Percentiles rank a stretch among this genome's conserved stretches.
Conservation (phyloP, 2,329 filamentous ascomycete species). For the Colletotrichum sansevieriae region DNA sequence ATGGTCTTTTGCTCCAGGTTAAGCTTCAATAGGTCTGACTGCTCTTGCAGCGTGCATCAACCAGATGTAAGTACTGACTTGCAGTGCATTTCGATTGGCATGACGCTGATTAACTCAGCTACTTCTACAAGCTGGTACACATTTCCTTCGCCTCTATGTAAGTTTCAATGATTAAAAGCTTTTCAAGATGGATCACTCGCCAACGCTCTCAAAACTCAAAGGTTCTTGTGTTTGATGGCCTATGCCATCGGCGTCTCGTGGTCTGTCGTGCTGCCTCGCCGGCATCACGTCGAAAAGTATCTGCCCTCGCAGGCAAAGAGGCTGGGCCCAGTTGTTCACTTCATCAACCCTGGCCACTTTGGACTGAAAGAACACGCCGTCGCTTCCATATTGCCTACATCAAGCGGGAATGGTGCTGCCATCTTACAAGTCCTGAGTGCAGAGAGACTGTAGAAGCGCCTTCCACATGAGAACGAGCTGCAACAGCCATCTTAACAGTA, state of each 20-base stretch:
- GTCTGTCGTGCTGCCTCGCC: slow-evolving; percentile 37
- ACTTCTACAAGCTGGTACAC: slow-evolving; percentile 40
- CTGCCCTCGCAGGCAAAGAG: slow-evolving; percentile 37
- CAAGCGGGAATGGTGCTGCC: slow-evolving; percentile 36
- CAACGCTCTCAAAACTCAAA: no score
- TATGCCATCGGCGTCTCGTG: slow-evolving; percentile 40
- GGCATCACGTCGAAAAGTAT: slow-evolving; percentile 37
- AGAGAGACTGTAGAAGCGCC: slow-evolving; percentile 23
- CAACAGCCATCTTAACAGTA: slow-evolving; percentile 35
- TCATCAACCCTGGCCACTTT: slow-evolving; percentile 39
- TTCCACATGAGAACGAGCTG: neutral
- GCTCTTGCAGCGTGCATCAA: no score
- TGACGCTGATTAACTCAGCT: slow-evolving; percentile 5
- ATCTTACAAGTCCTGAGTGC: slow-evolving; percentile 39
- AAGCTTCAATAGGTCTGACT: no score
- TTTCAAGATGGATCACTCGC: neutral
- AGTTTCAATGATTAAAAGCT: neutral
- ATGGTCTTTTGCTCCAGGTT: no score
- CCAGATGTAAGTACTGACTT: no score
- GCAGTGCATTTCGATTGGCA: no score
- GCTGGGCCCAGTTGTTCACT: slow-evolving; percentile 36
- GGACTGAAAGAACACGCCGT: slow-evolving; percentile 40
- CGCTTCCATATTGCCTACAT: slow-evolving; percentile 37
- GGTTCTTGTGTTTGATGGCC: slow-evolving; percentile 33
- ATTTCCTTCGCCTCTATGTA: slow-evolving; percentile 37